phyloP scores from a whole-genome alignment of 345 rosid species.

The Acer negundo region DNA sequence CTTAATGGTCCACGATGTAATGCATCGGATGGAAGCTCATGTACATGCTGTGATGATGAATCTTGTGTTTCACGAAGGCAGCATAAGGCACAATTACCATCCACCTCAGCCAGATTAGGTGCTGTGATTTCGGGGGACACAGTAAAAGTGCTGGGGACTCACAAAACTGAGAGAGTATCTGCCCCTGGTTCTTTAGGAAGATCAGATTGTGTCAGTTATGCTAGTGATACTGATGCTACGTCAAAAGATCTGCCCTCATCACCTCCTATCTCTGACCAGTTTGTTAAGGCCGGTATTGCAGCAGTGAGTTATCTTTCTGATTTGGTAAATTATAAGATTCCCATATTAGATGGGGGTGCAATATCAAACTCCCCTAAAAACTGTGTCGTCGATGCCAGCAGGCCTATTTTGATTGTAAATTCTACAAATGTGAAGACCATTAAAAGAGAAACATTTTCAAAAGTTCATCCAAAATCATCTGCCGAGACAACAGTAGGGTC shows the following conservation, averaged over 20 bases:
- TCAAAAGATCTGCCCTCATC: slow-evolving; percentile 44
- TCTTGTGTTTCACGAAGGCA: slow-evolving; percentile 60
- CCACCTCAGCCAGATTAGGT: slow-evolving; percentile 42
- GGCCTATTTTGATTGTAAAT: slow-evolving; percentile 48
- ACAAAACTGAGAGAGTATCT: slow-evolving; percentile 43
- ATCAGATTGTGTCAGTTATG: slow-evolving; percentile 54
- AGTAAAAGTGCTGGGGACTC: slow-evolving; percentile 38
- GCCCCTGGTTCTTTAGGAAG: slow-evolving; percentile 42
- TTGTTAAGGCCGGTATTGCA: slow-evolving; percentile 71
- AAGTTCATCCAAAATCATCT: slow-evolving; percentile 56
- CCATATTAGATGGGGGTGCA: slow-evolving; percentile 53
- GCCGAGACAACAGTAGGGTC: slow-evolving; percentile 37
- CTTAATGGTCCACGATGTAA: slow-evolving; percentile 63
- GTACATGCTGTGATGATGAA: slow-evolving; percentile 78
- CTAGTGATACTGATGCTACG: slow-evolving; percentile 36
- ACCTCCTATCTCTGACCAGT: slow-evolving; percentile 61
- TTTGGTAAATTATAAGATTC: slow-evolving; percentile 65
- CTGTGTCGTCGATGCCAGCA: slow-evolving; percentile 63
- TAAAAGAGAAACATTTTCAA: slow-evolving; percentile 52
- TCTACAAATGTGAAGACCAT: slow-evolving; percentile 54
- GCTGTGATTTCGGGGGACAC: slow-evolving; percentile 36
- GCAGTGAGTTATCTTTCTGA: slow-evolving; percentile 66
- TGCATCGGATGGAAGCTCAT: slow-evolving; percentile 70
- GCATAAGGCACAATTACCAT: slow-evolving; percentile 43
- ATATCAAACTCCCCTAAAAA: slow-evolving; percentile 32